These are phyloP conservation scores for Pythium brachiatum DNA, from an alignment of 352 stramenopile genomes.

Conservation along the genomic window DNA sequence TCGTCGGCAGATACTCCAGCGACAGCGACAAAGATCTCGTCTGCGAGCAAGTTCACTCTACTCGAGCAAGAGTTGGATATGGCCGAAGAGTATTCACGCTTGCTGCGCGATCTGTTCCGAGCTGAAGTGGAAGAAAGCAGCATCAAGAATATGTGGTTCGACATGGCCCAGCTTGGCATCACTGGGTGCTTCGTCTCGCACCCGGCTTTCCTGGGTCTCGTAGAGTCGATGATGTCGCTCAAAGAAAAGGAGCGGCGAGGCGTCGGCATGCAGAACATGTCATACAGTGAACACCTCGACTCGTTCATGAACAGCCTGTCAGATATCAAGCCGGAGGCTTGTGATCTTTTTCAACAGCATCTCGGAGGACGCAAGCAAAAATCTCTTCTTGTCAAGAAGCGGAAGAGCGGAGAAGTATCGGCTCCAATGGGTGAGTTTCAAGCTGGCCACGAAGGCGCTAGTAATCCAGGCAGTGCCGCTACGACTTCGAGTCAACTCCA, in stretches of 20 bases:
- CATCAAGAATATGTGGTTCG: constrained; percentile 29
- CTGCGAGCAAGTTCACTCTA: constrained; percentile 8
- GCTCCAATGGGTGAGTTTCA: background rate
- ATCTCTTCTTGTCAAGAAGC: constrained; percentile 36
- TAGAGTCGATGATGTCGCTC: constrained; percentile 68
- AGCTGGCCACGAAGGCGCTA: too few species aligned
- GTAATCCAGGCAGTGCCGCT: background rate
- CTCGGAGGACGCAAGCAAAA: constrained; percentile 62
- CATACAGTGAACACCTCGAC: constrained; percentile 61
- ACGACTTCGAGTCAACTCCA: background rate
- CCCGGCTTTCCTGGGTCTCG: constrained; percentile 55
- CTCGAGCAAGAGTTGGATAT: constrained; percentile 26
- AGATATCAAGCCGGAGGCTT: constrained; percentile 54
- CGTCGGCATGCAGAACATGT: constrained; percentile 82
- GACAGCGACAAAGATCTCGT: background rate
- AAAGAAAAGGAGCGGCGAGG: constrained; percentile 77
- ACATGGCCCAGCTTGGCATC: constrained; percentile 67
- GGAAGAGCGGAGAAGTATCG: background rate
- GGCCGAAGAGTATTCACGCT: constrained; percentile 14
- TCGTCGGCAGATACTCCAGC: background rate
- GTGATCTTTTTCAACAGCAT: constrained; percentile 71
- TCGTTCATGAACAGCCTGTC: constrained; percentile 61
- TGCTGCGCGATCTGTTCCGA: constrained; percentile 22
- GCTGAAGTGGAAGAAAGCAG: constrained; percentile 26
- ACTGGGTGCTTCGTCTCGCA: constrained; percentile 56